Evolutionary conservation across 177 flowering plant species (phyloP).

Genomic region (Vitis hybrid): DNA sequence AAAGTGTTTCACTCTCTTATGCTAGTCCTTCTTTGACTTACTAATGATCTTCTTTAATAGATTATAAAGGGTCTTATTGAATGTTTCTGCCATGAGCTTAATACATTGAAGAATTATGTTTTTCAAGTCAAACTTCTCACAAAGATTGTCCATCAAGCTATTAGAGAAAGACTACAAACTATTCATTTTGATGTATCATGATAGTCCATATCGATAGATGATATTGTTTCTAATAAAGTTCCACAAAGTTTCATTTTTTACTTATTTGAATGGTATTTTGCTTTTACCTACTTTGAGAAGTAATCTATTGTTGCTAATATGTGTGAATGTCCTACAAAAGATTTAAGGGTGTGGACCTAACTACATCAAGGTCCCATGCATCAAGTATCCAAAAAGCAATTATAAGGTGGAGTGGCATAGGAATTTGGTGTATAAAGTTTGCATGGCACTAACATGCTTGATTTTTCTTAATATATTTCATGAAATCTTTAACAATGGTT

Average conservation of each 20-base stretch:
- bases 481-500: neutral
- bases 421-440: too few species aligned
- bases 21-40: neutral
- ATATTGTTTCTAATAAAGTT: neutral
- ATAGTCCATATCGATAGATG: neutral
- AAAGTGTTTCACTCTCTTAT: too few species aligned
- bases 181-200: neutral
- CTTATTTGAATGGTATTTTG: neutral
- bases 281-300: neutral
- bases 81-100: too few species aligned
- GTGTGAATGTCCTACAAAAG: neutral
- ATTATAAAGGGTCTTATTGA: neutral
- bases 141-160: neutral
- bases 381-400: too few species aligned
- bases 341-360: too few species aligned
- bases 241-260: too few species aligned
- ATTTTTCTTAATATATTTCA: too few species aligned
- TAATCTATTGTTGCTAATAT: neutral
- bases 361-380: too few species aligned
- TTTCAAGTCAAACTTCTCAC: too few species aligned
- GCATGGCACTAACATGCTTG: neutral
- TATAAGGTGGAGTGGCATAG: too few species aligned
- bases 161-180: neutral
- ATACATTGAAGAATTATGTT: too few species aligned
- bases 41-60: neutral